phyloP scores from a whole-genome alignment of 2,329 filamentous ascomycete species.

The Cryphonectria parasitica region DNA sequence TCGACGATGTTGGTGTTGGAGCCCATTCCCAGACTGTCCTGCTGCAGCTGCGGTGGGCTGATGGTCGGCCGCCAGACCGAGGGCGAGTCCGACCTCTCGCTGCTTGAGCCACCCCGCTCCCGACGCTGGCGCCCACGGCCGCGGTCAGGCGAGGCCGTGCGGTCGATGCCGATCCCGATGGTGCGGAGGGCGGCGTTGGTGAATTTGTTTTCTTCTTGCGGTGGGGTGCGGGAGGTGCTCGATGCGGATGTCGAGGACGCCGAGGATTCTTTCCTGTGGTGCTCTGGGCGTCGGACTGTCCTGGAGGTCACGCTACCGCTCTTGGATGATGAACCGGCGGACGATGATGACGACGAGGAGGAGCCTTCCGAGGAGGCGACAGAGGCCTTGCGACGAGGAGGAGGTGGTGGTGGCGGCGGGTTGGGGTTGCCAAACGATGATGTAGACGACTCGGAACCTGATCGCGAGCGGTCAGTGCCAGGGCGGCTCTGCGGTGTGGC shows the following conservation, averaged over 20 bases:
- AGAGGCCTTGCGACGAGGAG: conserved; percentile 21
- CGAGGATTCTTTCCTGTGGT: conserved; percentile 8
- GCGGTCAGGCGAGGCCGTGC: conserved; percentile 23
- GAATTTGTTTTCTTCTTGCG: conserved; percentile 19
- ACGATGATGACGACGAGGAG: conserved; percentile 18
- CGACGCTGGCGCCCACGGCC: conserved; percentile 24
- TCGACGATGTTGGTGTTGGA: conserved; percentile 14
- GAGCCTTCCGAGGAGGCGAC: conserved; percentile 23
- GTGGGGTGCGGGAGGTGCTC: conserved; percentile 18
- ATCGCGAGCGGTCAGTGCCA: conserved; percentile 23
- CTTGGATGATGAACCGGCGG: conserved; percentile 16
- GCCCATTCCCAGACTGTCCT: conserved; percentile 26
- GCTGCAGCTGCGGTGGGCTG: conserved; percentile 28
- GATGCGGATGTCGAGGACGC: conserved; percentile 10
- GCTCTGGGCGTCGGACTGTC: conserved; percentile 3
- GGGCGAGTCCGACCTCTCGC: conserved; percentile 28
- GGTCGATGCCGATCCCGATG: conserved; percentile 24
- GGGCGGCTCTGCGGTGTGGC: conserved; percentile 11
- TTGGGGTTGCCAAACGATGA: conserved; percentile 20
- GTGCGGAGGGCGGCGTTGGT: conserved; percentile 22
- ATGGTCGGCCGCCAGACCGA: conserved; percentile 29
- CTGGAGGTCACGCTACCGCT: conserved; percentile 5
- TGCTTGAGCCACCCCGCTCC: conserved; percentile 23
- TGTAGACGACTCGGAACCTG: conserved; percentile 24
- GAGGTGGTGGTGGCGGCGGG: conserved; percentile 10